phyloP scores from a whole-genome alignment of 305 asterid species.

The Salvia sclarea region DNA sequence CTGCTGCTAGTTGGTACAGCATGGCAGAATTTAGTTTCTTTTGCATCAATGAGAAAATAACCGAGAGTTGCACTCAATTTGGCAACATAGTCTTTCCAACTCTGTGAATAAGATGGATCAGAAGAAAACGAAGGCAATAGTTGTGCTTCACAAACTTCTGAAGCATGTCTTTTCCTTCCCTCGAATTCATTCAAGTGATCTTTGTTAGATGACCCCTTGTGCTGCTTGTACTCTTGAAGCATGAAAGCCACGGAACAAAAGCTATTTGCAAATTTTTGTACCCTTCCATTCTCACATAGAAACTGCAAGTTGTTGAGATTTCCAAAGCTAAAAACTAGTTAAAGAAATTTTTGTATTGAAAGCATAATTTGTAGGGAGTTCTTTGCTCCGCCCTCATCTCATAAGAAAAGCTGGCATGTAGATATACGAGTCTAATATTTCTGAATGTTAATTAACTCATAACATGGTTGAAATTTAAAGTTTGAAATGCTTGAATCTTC shows the following conservation, averaged over 20 bases:
- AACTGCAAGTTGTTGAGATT: slow-evolving; percentile 95
- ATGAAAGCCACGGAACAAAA: slow-evolving; percentile 93
- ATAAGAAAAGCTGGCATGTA: slow-evolving; percentile 20
- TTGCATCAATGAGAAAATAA: slow-evolving; percentile 71
- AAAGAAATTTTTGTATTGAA: slow-evolving; percentile 48
- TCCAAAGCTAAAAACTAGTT: slow-evolving; percentile 75
- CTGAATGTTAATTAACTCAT: not conserved
- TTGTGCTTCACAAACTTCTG: slow-evolving; percentile 40
- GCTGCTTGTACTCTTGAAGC: slow-evolving; percentile 69
- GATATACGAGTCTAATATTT: slow-evolving; percentile 16
- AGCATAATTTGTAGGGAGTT: slow-evolving; percentile 17
- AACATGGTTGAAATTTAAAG: slow-evolving; percentile 17
- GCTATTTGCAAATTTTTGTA: slow-evolving; percentile 95
- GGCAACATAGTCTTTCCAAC: slow-evolving; percentile 79
- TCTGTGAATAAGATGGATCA: slow-evolving; percentile 45
- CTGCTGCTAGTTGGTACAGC: slow-evolving; percentile 50
- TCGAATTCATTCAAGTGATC: slow-evolving; percentile 42
- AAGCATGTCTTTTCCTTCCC: slow-evolving; percentile 40
- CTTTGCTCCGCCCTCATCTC: slow-evolving; percentile 23
- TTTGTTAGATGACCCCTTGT: slow-evolving; percentile 36
- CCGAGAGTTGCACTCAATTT: slow-evolving; percentile 73
- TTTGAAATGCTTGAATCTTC: slow-evolving; percentile 26
- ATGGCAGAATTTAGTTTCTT: slow-evolving; percentile 43
- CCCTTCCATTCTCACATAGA: slow-evolving; percentile 96
- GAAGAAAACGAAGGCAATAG: slow-evolving; percentile 39